Evolutionary conservation across 164 flowering plant species (phyloP).

Genomic region (Berberis vulgaris): DNA sequence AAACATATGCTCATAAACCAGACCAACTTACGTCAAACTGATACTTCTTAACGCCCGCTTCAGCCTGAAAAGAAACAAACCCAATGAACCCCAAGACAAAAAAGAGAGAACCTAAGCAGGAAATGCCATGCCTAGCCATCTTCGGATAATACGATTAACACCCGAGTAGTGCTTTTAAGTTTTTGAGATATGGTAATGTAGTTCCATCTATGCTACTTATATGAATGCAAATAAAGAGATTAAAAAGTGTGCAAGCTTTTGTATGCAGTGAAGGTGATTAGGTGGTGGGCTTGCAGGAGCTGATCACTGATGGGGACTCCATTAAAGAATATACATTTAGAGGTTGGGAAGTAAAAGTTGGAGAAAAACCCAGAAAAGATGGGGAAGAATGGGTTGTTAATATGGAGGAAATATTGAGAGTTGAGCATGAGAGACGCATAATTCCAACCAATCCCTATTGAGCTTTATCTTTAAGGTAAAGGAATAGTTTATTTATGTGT

Average conservation of each 20-base stretch:
- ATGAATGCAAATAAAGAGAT: constrained; percentile 1
- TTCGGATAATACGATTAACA: neutral
- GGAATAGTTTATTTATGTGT: constrained; percentile 3
- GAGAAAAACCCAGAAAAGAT: neutral
- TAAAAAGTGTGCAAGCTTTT: constrained; percentile 17
- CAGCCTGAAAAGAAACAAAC: constrained; percentile 10
- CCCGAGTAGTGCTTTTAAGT: neutral
- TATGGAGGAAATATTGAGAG: neutral
- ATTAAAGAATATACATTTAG: neutral
- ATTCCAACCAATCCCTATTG: neutral
- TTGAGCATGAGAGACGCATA: neutral
- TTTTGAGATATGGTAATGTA: neutral
- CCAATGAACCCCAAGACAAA: constrained; percentile 17
- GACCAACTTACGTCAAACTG: constrained; percentile 32
- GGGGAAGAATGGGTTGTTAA: constrained; percentile 1
- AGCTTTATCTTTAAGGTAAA: constrained; percentile 22
- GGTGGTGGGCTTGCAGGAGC: neutral
- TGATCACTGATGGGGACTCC: constrained; percentile 1
- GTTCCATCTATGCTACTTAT: constrained; percentile 2
- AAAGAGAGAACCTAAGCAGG: constrained; percentile 6
- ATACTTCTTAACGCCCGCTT: constrained; percentile 39
- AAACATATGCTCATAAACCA: neutral
- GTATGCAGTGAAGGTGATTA: constrained; percentile 4
- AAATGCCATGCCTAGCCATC: constrained; percentile 9
- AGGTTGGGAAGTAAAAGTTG: neutral